Percentiles rank a stretch among this genome's conserved stretches.
phyloP scores from a whole-genome alignment of 768 basidiomycete species.

The Termitomyces eurrhizus region DNA sequence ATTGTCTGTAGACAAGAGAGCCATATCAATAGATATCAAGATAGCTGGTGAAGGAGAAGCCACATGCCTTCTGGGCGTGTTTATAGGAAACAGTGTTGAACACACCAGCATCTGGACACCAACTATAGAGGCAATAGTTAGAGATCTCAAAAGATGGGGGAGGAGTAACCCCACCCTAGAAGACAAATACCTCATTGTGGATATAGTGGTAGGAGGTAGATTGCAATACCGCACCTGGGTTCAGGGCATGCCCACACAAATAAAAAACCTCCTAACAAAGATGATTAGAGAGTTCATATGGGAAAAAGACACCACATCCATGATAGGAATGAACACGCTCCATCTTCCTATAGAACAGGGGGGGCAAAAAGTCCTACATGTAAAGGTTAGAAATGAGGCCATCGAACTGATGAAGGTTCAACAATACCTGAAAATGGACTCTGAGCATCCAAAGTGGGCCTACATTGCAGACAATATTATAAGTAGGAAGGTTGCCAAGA shows the following conservation, averaged over 20 bases:
- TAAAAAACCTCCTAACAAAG: conserved; percentile 8
- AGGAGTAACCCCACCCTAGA: conserved; percentile 14
- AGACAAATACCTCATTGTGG: conserved; percentile 20
- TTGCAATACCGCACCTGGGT: conserved; percentile 29
- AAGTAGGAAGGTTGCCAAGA: background rate
- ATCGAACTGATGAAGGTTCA: conserved; percentile 23
- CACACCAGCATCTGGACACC: background rate
- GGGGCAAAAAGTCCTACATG: conserved; percentile 13
- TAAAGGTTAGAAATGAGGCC: conserved; percentile 23
- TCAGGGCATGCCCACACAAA: conserved; percentile 30
- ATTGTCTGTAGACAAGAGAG: no score
- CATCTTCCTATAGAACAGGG: background rate
- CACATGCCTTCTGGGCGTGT: background rate
- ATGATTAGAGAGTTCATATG: conserved; percentile 25
- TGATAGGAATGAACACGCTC: conserved; percentile 14
- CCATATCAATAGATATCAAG: no score
- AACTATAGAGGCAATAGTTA: background rate
- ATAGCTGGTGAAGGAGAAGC: background rate
- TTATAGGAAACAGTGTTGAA: background rate
- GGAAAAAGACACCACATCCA: conserved; percentile 15
- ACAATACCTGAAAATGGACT: conserved; percentile 13
- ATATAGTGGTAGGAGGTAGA: conserved; percentile 13
- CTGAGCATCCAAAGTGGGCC: background rate
- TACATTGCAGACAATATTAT: conserved; percentile 16
- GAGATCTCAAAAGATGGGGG: background rate